Base-by-base conservation (phyloP, 1,284 basidiomycete species). In the Cutaneotrichosporon spelunceum region DNA sequence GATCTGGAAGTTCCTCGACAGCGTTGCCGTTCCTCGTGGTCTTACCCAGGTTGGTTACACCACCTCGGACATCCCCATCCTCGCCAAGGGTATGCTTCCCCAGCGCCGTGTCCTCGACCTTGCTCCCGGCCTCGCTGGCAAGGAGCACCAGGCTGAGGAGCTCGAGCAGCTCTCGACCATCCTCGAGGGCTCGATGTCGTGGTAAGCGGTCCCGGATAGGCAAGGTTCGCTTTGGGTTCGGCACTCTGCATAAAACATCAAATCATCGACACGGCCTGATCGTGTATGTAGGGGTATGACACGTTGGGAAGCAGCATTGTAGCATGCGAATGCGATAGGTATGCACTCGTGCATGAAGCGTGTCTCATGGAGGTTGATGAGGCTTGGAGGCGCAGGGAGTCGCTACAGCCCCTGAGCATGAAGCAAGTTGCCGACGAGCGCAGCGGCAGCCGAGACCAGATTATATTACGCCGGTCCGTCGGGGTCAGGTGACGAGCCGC, bases 1-100 rank as follows among this genome's bases (percentile, higher is more conserved):
- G 33, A 94, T 98, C 70, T 91, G 90, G 57, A 83, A 86, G 59
- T 98, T 98, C 85, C 84, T 98, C 50, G 92, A 94, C 71, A 81
- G 82, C 11, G 84, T 98, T 1, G 89, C 88, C 63, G 76, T 97
- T 13, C 94, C 94, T 14, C 86, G 94, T 61, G 94, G 94, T 9
- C 79, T 98, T 65, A 87, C 86, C 70, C 88, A 88, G 48, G 83
- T 98, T 45, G 95, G 94, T 67, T 95, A 96, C 78, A 84, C 52
- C 13, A 67, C 64, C 5, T 56, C 67, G 26, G 77, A 79, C 63
- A 71, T 78, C 36, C 59, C 59, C 54, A 57, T 74, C 68, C 68
- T 79, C 49, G 77, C 76, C 16, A 72, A 74, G 29, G 77, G 77
- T 23, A 73, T 75, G 66, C 60, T 78, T 36, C 77, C 77, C 21